Base-by-base conservation (phyloP, 805 yeast genomes). In the Kurtzmaniella fragi region DNA sequence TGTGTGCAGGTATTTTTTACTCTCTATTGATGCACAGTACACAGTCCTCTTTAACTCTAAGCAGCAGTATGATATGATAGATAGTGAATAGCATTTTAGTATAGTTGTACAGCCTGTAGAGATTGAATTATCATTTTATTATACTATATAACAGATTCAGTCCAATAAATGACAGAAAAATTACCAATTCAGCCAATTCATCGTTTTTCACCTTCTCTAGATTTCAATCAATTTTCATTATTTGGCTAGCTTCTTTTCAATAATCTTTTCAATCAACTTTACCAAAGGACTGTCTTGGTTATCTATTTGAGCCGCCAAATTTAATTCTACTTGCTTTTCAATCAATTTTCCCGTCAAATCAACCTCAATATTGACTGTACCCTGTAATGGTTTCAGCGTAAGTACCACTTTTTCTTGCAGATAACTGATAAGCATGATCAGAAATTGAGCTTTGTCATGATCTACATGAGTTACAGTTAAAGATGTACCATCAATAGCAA, bases 301-400 rank as follows among this genome's bases (percentile, higher is more conserved):
- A 11, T 56, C 53, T 13, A 78, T 69, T 53, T 84, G 82, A 36
- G 72, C 69, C 42, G 73, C 70, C 43, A 84, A 62, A 45, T 75
- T 71, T 28, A 72, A 41, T 42, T 71, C 74, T 39, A 93, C 83
- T 63, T 91, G 98, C 59, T 87, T 81, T 55, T 87, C 96, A 41
- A 91, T 78, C 42, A 89, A 72, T 64, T 93, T 93, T 14, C 98
- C 99, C 30, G 91, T 84, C 37, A 91, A 69, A 60, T 93, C 99
- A 26, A 93, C 99, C 63, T 93, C 99, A 35, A 93, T 80, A 53
- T 93, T 93, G 20, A 93, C 95, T 13, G 54, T 48, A 30, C 73
- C 83, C 1, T 87, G 90, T 3, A 76, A 52, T 8, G 58, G 46
- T 55, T 87, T 90, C 41, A 54, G 49, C 6, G 96, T 82, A 62